Evolutionary conservation across 441 rosid genomes (phyloP), one percentile per base, ranked within the genome.

Genomic region (Adansonia madagascariensis): DNA sequence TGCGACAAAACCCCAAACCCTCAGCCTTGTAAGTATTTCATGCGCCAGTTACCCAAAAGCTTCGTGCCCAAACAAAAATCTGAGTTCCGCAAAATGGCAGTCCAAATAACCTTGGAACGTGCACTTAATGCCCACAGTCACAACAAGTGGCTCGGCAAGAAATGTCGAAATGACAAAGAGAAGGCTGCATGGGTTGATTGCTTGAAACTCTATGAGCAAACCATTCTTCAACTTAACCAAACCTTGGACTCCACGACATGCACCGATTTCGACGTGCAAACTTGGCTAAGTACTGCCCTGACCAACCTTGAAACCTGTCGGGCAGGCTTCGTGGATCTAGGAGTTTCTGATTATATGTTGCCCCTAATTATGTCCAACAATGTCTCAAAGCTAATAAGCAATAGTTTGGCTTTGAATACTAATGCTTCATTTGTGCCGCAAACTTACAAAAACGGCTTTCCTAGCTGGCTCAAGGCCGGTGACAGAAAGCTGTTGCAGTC

Each of bases 151-250:
- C 82, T 88, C 1, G 87, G 88, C 1, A 63, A 78, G 0, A 82
- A 85, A 59, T 87, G 88, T 80, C 79, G 89, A 11, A 87, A 79
- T 76, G 69, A 70, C 9, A 86, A 81, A 67, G 86, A 89, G 75
- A 90, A 87, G 70, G 86, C 90, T 17, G 99, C 97, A 2, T 92
- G 94, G 98, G 85, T 88, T 6, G 99, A 95, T 69, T 95, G 99
- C 78, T 77, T 92, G 68, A 82, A 78, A 57, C 91, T 92, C 76
- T 95, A 91, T 7, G 61, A 86, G 59, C 80, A 85, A 11, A 87
- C 89, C 49, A 88, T 92, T 17, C 20, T 60, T 57, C 88, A 89
- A 50, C 87, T 95, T 69, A 91, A 92, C 88, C 80, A 79, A 24
- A 91, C 97, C 44, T 60, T 90, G 0, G 87, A 76, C 17, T 31